phyloP scores from a whole-genome alignment of 805 yeast species.

The Sugiyamaella qingdaonensis region DNA sequence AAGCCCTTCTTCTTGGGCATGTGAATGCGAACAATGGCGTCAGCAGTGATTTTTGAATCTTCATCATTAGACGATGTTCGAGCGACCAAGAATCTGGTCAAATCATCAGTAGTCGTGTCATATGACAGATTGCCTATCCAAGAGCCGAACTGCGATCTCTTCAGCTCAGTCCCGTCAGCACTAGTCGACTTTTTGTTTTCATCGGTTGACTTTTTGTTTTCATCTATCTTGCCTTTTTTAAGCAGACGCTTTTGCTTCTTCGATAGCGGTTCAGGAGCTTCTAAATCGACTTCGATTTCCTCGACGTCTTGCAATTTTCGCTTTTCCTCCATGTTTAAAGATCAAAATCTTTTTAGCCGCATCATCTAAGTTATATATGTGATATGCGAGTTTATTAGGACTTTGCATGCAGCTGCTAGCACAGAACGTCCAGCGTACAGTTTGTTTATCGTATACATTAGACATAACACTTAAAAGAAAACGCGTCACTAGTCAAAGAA shows the following conservation, averaged over 20 bases:
- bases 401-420: not conserved
- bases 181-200: conserved; percentile 36
- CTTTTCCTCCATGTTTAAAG: conserved; percentile 5
- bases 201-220: conserved; percentile 35
- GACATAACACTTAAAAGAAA: not conserved
- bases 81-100: conserved; percentile 57
- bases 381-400: not conserved
- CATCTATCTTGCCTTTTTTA: conserved; percentile 54
- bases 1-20: conserved; percentile 74
- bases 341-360: not conserved
- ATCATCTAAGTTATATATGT: not conserved
- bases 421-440: too few species aligned
- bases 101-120: conserved; percentile 73
- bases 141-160: conserved; percentile 60
- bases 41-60: conserved; percentile 32
- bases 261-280: conserved; percentile 74
- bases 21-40: conserved; percentile 60
- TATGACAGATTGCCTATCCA: conserved; percentile 95
- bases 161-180: conserved; percentile 36
- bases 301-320: conserved; percentile 12
- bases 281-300: conserved; percentile 40
- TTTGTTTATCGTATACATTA: too few species aligned
- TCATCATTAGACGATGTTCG: conserved; percentile 38
- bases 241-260: conserved; percentile 84
- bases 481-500: not conserved